These are phyloP conservation scores for Amanita phalloides DNA, from an alignment of 768 basidiomycete genomes.

Conservation along the genomic window DNA sequence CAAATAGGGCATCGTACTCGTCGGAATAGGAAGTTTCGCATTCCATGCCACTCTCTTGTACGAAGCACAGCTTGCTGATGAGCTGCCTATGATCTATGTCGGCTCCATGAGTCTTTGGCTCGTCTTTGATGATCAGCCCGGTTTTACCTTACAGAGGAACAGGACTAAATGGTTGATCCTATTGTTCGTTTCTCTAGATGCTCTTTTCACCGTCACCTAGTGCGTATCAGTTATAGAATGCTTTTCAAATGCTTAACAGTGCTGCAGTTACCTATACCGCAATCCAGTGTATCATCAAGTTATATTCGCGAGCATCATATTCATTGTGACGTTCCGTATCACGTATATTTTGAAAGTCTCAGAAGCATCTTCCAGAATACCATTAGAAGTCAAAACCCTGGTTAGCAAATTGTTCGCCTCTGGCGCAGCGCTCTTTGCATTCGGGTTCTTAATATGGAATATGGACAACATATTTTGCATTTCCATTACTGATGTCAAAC, in stretches of 20 bases:
- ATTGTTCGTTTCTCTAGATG: slow-evolving; percentile 34
- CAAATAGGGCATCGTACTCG: slow-evolving; percentile 51
- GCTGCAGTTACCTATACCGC: slow-evolving; percentile 45
- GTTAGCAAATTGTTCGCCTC: slow-evolving; percentile 37
- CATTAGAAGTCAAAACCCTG: slow-evolving; percentile 26
- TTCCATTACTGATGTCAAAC: slow-evolving; percentile 44
- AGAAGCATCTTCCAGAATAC: slow-evolving; percentile 26
- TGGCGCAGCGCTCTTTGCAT: slow-evolving; percentile 45
- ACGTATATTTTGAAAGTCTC: slow-evolving; percentile 40
- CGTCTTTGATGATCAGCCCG: slow-evolving; percentile 45
- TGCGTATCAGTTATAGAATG: slow-evolving; percentile 25
- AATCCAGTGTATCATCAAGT: slow-evolving; percentile 77
- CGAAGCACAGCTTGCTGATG: slow-evolving; percentile 72
- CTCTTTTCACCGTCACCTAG: slow-evolving; percentile 66
- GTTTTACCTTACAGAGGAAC: slow-evolving; percentile 28
- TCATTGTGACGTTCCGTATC: slow-evolving; percentile 36
- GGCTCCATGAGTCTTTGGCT: slow-evolving; percentile 50
- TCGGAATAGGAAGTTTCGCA: slow-evolving; percentile 68
- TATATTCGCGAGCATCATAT: slow-evolving; percentile 53
- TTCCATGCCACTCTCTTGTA: slow-evolving; percentile 74
- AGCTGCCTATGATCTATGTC: slow-evolving; percentile 75
- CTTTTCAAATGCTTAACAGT: background rate
- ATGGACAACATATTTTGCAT: slow-evolving; percentile 71
- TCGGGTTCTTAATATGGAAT: slow-evolving; percentile 73
- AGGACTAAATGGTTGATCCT: slow-evolving; percentile 30